These are phyloP conservation scores for Phytophthora agathidicida DNA, from an alignment of 352 stramenopile species.

Conservation along the genomic window DNA sequence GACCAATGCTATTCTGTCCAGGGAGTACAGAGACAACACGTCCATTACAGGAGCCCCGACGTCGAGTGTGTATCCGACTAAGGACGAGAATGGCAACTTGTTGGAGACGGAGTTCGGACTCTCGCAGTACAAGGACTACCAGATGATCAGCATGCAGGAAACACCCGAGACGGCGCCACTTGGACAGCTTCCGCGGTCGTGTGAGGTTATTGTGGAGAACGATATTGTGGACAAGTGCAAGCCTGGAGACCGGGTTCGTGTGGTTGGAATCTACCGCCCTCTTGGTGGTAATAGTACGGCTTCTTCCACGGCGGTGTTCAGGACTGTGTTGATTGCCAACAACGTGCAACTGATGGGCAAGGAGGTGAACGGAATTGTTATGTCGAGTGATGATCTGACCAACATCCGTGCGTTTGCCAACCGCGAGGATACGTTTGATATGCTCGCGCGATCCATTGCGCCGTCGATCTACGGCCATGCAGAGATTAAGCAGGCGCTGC, in stretches of 20 bases:
- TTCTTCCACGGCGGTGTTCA: constrained; percentile 92
- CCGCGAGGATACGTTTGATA: constrained; percentile 88
- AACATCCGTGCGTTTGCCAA: constrained; percentile 95
- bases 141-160: constrained; percentile 92
- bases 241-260: constrained; percentile 96
- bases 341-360: constrained; percentile 95
- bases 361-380: constrained; percentile 93
- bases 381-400: constrained; percentile 91
- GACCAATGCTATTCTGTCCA: constrained; percentile 92
- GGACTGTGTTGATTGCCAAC: constrained; percentile 96
- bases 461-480: constrained; percentile 98
- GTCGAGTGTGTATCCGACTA: constrained; percentile 93
- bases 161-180: constrained; percentile 94
- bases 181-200: constrained; percentile 96
- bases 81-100: constrained; percentile 96
- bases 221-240: constrained; percentile 99
- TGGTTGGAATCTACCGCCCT: constrained; percentile 95
- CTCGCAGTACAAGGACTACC: constrained; percentile 98
- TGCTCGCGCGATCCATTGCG: constrained; percentile 95
- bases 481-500: constrained; percentile 96
- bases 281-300: constrained; percentile 83
- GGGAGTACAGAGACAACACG: constrained; percentile 98
- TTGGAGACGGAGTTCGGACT: constrained; percentile 99
- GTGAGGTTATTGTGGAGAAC: constrained; percentile 98
- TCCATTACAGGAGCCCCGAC: constrained; percentile 92